phyloP scores from a whole-genome alignment of 2,329 filamentous ascomycete genomes.

The Cordyceps javanica region DNA sequence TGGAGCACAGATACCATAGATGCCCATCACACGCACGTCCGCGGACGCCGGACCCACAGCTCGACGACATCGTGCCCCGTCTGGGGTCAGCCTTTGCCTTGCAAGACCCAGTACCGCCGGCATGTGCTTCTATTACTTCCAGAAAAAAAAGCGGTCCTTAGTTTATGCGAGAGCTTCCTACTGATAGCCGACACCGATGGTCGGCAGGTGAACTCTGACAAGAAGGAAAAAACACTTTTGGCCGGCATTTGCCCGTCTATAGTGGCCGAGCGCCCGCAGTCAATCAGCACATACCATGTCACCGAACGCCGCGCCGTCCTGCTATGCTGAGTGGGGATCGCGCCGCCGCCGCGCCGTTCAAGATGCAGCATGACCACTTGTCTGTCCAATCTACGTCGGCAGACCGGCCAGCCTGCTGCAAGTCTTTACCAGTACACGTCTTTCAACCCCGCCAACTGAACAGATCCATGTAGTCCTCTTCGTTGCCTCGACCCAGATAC shows the following conservation, averaged over 20 bases:
- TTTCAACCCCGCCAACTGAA: not conserved
- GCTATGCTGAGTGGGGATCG: not conserved
- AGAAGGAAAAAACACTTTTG: not conserved
- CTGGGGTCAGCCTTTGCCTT: not conserved
- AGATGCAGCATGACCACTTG: not conserved
- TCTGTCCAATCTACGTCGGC: not conserved
- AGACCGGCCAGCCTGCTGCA: not conserved
- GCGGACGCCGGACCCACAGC: constrained; percentile 7
- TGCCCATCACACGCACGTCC: not conserved
- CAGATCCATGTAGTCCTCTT: not conserved
- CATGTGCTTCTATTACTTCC: not conserved
- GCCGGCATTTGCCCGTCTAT: not conserved
- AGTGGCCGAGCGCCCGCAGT: not conserved
- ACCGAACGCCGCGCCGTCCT: not conserved
- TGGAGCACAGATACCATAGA: not conserved
- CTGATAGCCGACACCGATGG: not conserved
- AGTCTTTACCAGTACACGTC: constrained; percentile 1
- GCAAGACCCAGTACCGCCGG: too few species aligned
- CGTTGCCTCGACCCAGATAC: not conserved
- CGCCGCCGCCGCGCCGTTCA: not conserved
- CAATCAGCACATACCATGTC: not conserved
- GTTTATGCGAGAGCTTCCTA: not conserved
- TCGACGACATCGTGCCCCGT: not conserved
- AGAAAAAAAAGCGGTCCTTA: not conserved
- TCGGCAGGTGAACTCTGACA: not conserved